Evolutionary conservation across 805 yeast genomes (phyloP).

Genomic region (Wickerhamomyces tratensis): DNA sequence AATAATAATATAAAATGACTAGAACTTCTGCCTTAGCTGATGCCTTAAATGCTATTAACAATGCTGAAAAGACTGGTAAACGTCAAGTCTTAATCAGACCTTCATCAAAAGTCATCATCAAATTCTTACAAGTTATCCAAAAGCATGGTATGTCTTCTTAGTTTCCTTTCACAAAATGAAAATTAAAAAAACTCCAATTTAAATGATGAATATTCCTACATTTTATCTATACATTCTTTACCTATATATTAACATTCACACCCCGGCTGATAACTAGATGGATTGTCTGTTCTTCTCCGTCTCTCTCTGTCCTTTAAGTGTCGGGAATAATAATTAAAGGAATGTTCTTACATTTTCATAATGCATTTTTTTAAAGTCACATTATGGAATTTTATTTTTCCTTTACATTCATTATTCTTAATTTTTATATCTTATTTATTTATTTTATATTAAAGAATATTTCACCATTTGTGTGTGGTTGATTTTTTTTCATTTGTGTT

Average conservation of each 20-base stretch:
- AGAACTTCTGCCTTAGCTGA: conserved; percentile 98
- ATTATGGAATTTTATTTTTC: neutral
- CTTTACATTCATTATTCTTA: neutral
- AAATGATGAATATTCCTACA: too few species aligned
- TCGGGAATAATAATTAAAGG: conserved; percentile 60
- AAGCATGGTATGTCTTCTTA: conserved; percentile 54
- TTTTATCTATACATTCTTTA: neutral
- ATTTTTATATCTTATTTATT: neutral
- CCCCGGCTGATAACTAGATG: conserved; percentile 99
- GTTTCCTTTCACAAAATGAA: too few species aligned
- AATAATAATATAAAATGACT: conserved; percentile 52
- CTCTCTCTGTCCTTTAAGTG: conserved; percentile 97
- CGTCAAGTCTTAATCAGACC: conserved; percentile 98
- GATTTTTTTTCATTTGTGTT: too few species aligned
- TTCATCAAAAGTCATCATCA: conserved; percentile 96
- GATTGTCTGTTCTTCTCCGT: conserved; percentile 71
- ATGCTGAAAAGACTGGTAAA: conserved; percentile 99
- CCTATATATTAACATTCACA: neutral
- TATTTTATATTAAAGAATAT: too few species aligned
- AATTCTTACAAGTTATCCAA: conserved; percentile 94
- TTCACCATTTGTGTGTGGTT: too few species aligned
- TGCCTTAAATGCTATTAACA: conserved; percentile 96
- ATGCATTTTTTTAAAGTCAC: neutral
- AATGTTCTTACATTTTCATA: neutral
- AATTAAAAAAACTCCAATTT: too few species aligned